Base-by-base conservation (phyloP, 2,329 filamentous ascomycete genomes). In the Verticillium klebahnii region DNA sequence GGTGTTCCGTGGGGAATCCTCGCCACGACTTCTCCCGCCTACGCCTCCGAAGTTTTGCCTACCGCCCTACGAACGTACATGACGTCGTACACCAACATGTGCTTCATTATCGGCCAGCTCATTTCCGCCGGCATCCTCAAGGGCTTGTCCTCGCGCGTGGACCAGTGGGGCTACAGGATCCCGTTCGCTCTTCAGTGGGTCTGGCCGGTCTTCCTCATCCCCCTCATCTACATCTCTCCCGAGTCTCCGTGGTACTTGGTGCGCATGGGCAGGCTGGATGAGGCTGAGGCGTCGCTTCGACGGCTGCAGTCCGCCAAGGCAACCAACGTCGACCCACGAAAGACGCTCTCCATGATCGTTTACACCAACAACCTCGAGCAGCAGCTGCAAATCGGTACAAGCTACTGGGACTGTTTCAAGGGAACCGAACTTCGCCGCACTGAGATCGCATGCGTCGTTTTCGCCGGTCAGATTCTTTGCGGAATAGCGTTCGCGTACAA, bases 391-490 rank as follows among this genome's bases (percentile, higher is more conserved):
- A 75, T 77, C 2, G 80, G 79, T 0, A 80, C 78, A 34, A 79
- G 75, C 1, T 85, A 85, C 65, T 19, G 72, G 29, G 82, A 85
- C 63, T 84, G 82, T 57, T 78, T 85, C 67, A 78, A 72, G 54
- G 80, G 78, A 1, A 73, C 76, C 45, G 82, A 83, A 63, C 68
- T 78, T 19, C 76, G 81, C n/a, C 78, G 83, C 23, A 85, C 83
- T 0, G 83, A 85, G 68, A 84, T 85, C 37, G 78, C 82, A 4
- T 77, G 79, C 63, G 86, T 87, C 70, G 85, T 87, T 7, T 89
- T 87, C 77, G 81, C 84, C 3, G 86, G 86, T 3, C 87, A 90
- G 68, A 87, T 88, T 23, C 75, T 89, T 2, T 85, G 82, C 59
- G 86, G 87, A 29, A 85, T 86, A 64, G 67, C 67, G 32, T 71